Evolutionary conservation across 2,329 filamentous ascomycete species (phyloP).

Genomic region (Verticillium isaacii): DNA sequence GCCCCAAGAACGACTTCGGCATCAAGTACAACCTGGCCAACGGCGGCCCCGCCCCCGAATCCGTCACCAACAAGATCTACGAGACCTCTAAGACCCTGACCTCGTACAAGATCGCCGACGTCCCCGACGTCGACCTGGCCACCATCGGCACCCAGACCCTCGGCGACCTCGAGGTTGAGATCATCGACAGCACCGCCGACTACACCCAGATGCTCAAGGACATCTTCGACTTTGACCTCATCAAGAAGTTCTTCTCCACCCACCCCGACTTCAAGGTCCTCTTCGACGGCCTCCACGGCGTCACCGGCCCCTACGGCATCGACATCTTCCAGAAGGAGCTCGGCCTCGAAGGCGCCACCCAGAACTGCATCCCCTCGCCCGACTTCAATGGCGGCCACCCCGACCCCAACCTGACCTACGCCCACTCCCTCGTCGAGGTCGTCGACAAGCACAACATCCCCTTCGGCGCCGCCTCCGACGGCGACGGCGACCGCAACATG

Average conservation of each 20-base stretch:
- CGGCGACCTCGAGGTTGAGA: constrained; percentile 84
- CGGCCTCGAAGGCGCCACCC: constrained; percentile 70
- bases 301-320: constrained; percentile 91
- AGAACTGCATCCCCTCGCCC: constrained; percentile 88
- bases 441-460: constrained; percentile 90
- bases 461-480: constrained; percentile 94
- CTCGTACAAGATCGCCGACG: constrained; percentile 86
- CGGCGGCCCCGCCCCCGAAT: constrained; percentile 90
- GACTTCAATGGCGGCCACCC: constrained; percentile 98
- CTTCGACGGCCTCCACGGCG: constrained; percentile 90
- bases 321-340: constrained; percentile 95
- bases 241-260: constrained; percentile 84
- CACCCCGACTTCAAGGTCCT: constrained; percentile 94
- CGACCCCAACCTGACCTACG: constrained; percentile 96
- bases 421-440: constrained; percentile 86
- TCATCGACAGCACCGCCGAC: constrained; percentile 88
- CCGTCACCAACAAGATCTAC: constrained; percentile 97
- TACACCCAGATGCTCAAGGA: constrained; percentile 95
- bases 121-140: constrained; percentile 79
- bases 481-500: constrained; percentile 99
- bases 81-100: constrained; percentile 84
- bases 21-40: constrained; percentile 99
- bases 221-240: constrained; percentile 96
- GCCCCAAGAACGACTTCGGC: constrained; percentile 90
- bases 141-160: constrained; percentile 81